Conservation (phyloP, 2,329 filamentous ascomycete species). For the Hymenoscyphus occultus region DNA sequence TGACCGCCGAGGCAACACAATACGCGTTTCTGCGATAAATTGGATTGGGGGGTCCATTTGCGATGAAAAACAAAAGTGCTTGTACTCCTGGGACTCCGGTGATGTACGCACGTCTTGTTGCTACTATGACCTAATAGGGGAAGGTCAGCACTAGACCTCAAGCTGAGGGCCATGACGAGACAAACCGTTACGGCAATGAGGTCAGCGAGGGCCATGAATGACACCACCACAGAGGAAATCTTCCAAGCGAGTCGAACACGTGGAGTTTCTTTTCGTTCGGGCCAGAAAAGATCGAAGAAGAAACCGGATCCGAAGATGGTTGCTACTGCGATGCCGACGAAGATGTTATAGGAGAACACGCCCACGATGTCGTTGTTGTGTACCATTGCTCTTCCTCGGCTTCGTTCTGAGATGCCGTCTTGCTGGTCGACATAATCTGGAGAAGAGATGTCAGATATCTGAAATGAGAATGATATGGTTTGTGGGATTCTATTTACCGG, state of each 20-base stretch:
- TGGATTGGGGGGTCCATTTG: conserved; percentile 38
- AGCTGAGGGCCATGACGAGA: neutral
- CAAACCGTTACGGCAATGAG: conserved; percentile 47
- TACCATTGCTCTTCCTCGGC: conserved; percentile 40
- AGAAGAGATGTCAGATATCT: neutral
- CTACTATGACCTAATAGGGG: conserved; percentile 42
- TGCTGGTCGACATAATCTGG: conserved; percentile 55
- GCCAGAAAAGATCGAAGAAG: conserved; percentile 62
- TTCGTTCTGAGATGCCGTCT: conserved; percentile 42
- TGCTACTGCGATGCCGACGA: conserved; percentile 54
- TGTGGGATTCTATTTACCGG: conserved; percentile 41
- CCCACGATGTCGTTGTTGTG: conserved; percentile 56
- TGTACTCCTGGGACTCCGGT: conserved; percentile 36
- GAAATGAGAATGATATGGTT: neutral
- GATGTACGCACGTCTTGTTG: conserved; percentile 45
- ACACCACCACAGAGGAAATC: conserved; percentile 48
- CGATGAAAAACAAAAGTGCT: conserved; percentile 35
- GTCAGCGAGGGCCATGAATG: conserved; percentile 45
- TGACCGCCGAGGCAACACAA: conserved; percentile 49
- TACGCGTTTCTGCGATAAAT: conserved; percentile 49
- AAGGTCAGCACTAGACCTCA: neutral
- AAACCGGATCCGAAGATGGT: conserved; percentile 57
- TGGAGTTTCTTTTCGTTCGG: conserved; percentile 48
- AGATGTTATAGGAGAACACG: conserved; percentile 56
- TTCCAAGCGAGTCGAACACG: conserved; percentile 53